phyloP scores from a whole-genome alignment of 306 rosid genomes.

The Cicer cuneatum region DNA sequence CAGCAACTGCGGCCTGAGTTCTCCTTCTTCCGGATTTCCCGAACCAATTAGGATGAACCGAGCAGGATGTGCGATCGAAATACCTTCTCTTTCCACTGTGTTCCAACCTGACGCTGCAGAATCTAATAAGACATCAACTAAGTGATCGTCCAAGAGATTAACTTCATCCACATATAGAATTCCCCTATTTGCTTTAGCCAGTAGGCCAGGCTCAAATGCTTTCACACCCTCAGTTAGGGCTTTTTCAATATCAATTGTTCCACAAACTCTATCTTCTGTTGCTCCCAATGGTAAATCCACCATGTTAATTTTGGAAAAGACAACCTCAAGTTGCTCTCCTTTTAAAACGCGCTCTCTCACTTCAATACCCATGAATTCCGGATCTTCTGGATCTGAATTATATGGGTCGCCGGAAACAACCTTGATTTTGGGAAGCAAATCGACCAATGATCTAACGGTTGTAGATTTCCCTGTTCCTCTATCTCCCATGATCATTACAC shows the following conservation, averaged over 20 bases:
- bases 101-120: slow-evolving; percentile 99
- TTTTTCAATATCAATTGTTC: slow-evolving; percentile 95
- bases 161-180: slow-evolving; percentile 95
- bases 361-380: slow-evolving; percentile 87
- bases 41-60: slow-evolving; percentile 91
- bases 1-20: slow-evolving; percentile 94
- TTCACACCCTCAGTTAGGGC: slow-evolving; percentile 94
- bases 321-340: slow-evolving; percentile 72
- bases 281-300: slow-evolving; percentile 97
- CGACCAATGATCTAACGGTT: slow-evolving; percentile 82
- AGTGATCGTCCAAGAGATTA: slow-evolving; percentile 92
- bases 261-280: slow-evolving; percentile 92
- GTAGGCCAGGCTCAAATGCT: slow-evolving; percentile 93
- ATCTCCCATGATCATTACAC: slow-evolving; percentile 98
- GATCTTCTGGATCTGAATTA: slow-evolving; percentile 93
- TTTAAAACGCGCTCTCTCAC: slow-evolving; percentile 71
- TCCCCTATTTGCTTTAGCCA: slow-evolving; percentile 95
- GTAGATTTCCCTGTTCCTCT: slow-evolving; percentile 96
- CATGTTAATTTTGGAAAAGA: slow-evolving; percentile 82
- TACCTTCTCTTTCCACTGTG: slow-evolving; percentile 97
- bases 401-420: slow-evolving; percentile 86
- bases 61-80: slow-evolving; percentile 92
- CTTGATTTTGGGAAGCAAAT: slow-evolving; percentile 89
- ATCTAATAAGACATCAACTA: slow-evolving; percentile 90
- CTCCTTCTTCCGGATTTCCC: slow-evolving; percentile 98